Conservation (phyloP, 2,329 filamentous ascomycete genomes). For the Penicillium expansum region DNA sequence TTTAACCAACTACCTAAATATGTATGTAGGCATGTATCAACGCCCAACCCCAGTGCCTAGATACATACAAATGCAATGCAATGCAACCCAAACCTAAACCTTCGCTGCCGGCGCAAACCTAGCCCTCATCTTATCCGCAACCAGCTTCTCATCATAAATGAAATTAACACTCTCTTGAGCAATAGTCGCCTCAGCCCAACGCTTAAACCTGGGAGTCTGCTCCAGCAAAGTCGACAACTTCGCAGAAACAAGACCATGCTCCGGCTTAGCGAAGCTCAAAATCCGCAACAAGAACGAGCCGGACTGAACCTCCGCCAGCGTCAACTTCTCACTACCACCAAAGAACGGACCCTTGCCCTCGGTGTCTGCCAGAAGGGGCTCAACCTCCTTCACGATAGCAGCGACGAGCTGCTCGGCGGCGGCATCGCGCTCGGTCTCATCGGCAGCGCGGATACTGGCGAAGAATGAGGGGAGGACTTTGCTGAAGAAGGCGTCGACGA, state of each 20-base stretch:
- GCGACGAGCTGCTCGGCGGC: slow-evolving; percentile 53
- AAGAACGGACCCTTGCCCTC: slow-evolving; percentile 56
- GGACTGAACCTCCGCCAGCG: slow-evolving; percentile 67
- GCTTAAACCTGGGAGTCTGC: slow-evolving; percentile 63
- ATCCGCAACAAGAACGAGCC: slow-evolving; percentile 67
- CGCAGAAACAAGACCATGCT: slow-evolving; percentile 50
- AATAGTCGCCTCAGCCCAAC: slow-evolving; percentile 62
- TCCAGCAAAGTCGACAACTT: slow-evolving; percentile 48
- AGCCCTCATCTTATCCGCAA: slow-evolving; percentile 44
- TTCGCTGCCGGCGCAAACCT: slow-evolving; percentile 39
- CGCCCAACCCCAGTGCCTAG: neutral
- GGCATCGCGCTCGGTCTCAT: slow-evolving; percentile 51
- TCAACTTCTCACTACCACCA: slow-evolving; percentile 62
- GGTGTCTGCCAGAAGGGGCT: slow-evolving; percentile 61
- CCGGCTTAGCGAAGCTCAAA: slow-evolving; percentile 54
- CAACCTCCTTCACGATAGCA: slow-evolving; percentile 66
- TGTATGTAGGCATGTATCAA: neutral
- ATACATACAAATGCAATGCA: neutral
- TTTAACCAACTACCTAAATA: neutral
- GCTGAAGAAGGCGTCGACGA: slow-evolving; percentile 66
- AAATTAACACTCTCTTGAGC: slow-evolving; percentile 64
- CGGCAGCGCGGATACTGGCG: slow-evolving; percentile 49
- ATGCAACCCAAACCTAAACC: slow-evolving; percentile 7
- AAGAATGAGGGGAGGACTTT: slow-evolving; percentile 56
- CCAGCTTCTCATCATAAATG: slow-evolving; percentile 57